phyloP scores from a whole-genome alignment of 2,329 filamentous ascomycete genomes.

The Diaporthe eres region DNA sequence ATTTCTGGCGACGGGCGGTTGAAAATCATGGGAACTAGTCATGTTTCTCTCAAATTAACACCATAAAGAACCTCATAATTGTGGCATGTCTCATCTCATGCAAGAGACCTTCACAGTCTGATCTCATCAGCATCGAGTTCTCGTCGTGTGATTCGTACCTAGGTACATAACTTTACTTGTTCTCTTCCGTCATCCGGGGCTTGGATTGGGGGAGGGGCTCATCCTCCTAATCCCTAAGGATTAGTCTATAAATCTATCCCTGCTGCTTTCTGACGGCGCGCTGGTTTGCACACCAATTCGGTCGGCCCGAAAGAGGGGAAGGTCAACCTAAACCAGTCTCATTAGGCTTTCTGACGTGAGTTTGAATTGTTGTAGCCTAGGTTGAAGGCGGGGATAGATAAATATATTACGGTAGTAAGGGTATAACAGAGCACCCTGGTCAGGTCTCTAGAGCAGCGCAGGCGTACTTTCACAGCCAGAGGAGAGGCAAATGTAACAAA shows the following conservation, averaged over 20 bases:
- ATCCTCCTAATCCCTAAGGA: too few relatives aligned
- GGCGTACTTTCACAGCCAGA: too few relatives aligned
- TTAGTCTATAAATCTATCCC: not conserved
- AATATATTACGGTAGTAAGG: too few relatives aligned
- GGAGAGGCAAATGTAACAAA: too few relatives aligned
- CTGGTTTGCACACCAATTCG: not conserved
- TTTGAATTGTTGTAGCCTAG: too few relatives aligned
- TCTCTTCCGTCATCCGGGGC: too few relatives aligned
- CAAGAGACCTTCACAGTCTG: not conserved
- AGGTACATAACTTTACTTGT: too few relatives aligned
- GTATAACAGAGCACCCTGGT: too few relatives aligned
- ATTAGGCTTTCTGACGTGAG: not conserved
- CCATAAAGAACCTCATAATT: not conserved
- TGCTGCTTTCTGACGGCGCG: not conserved
- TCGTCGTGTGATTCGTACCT: not conserved
- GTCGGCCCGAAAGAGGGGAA: not conserved
- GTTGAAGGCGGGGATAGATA: too few relatives aligned
- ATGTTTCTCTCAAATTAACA: not conserved
- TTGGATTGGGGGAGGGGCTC: not conserved
- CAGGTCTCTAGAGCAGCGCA: too few relatives aligned
- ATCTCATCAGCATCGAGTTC: too few relatives aligned
- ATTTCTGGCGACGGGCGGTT: not conserved
- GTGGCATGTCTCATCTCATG: too few relatives aligned
- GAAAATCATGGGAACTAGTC: not conserved
- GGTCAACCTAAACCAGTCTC: not conserved